Evolutionary conservation across 192 early-diverging fungal genomes (phyloP).

Genomic region (Phlyctochytrium arcticum): DNA sequence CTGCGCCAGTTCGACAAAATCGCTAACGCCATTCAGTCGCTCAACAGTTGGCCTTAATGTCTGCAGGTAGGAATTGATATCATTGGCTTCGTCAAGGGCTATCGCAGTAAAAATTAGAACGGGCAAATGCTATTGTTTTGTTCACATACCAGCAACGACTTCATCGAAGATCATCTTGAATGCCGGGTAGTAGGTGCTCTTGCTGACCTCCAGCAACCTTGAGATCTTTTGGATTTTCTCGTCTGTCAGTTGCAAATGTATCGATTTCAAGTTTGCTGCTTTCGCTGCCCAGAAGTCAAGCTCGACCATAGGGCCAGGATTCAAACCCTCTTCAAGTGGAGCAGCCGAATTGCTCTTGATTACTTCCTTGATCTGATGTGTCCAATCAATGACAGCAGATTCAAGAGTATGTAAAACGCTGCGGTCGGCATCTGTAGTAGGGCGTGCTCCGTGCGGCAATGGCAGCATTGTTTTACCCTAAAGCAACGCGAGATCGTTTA

Average conservation of each 20-base stretch:
- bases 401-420: conserved; percentile 57
- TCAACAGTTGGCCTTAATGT: conserved; percentile 55
- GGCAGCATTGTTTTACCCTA: conserved; percentile 67
- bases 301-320: conserved; percentile 62
- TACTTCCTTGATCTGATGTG: conserved; percentile 65
- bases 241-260: conserved; percentile 60
- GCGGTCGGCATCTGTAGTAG: conserved; percentile 46
- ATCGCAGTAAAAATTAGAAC: background rate
- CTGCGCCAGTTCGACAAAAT: conserved; percentile 56
- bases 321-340: conserved; percentile 57
- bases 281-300: conserved; percentile 70
- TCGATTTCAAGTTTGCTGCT: conserved; percentile 59
- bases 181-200: conserved; percentile 69
- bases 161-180: conserved; percentile 63
- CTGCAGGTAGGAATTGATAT: conserved; percentile 56
- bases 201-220: conserved; percentile 47
- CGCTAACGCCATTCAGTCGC: conserved; percentile 35
- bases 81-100: conserved; percentile 61
- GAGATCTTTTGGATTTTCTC: conserved; percentile 62
- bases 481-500: background rate
- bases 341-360: conserved; percentile 57
- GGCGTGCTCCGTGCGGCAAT: conserved; percentile 54
- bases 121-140: background rate
- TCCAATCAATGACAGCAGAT: conserved; percentile 66
- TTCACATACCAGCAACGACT: conserved; percentile 49